Evolutionary conservation across 345 rosid species (phyloP).

Genomic region (Moricandia arvensis): DNA sequence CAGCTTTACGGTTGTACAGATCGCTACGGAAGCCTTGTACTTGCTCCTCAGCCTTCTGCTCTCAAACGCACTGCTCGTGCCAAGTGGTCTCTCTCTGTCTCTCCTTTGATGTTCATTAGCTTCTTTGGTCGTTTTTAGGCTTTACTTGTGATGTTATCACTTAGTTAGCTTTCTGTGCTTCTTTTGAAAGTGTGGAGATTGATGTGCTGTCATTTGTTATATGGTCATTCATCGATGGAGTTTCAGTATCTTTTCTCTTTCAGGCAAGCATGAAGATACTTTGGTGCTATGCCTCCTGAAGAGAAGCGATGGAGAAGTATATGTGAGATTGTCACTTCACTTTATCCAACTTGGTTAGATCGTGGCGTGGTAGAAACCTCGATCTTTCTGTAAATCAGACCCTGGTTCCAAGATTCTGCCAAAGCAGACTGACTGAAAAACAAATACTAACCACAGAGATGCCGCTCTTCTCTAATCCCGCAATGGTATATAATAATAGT

Average conservation of each 20-base stretch:
- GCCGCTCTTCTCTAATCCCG: not conserved
- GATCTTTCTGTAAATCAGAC: not conserved
- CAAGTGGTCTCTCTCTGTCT: constrained; percentile 57
- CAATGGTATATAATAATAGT: constrained; percentile 52
- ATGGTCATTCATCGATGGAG: too few relatives aligned
- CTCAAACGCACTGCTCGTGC: constrained; percentile 91
- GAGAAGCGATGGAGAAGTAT: constrained; percentile 93
- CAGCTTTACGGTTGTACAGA: constrained; percentile 82
- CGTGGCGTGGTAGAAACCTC: constrained; percentile 54
- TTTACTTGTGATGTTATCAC: not conserved
- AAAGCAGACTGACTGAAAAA: constrained; percentile 33
- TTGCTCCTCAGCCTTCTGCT: constrained; percentile 82
- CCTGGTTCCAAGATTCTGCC: constrained; percentile 46
- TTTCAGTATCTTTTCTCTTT: not conserved
- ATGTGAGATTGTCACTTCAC: constrained; percentile 75
- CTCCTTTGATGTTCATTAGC: not conserved
- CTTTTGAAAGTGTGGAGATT: not conserved
- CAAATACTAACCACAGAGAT: constrained; percentile 28
- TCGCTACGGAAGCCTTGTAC: constrained; percentile 83
- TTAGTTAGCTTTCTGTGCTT: not conserved
- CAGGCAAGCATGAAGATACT: constrained; percentile 96
- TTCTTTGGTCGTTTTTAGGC: not conserved
- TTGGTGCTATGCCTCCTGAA: constrained; percentile 96
- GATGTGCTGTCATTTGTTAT: too few relatives aligned
- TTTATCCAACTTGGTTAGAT: constrained; percentile 76